A percentile compares a stretch with the other conserved stretches of the same genome.
phyloP scores from a whole-genome alignment of 495 filamentous ascomycete species.

The Tuber aestivum region DNA sequence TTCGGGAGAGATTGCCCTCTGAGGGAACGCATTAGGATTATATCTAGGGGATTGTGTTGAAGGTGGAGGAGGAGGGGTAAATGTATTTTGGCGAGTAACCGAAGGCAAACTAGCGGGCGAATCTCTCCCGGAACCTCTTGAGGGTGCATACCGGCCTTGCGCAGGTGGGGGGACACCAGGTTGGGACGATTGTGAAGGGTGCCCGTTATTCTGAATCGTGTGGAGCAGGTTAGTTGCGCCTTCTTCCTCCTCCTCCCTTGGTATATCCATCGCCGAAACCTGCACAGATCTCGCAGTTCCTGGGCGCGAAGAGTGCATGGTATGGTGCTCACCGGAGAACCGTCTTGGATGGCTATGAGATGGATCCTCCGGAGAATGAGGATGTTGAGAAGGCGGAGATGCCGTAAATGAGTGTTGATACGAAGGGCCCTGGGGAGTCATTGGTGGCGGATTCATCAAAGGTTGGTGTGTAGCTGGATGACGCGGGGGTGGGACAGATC shows the following conservation, averaged over 20 bases:
- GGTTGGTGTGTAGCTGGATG: slow-evolving; percentile 49
- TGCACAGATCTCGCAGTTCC: slow-evolving; percentile 35
- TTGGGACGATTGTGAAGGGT: slow-evolving; percentile 6
- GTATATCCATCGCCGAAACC: slow-evolving; percentile 35
- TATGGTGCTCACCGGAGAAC: slow-evolving; percentile 30
- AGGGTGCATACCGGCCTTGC: slow-evolving; percentile 32
- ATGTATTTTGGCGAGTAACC: slow-evolving; percentile 30
- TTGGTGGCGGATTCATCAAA: slow-evolving; percentile 21
- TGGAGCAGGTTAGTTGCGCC: not conserved
- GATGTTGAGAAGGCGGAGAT: slow-evolving; percentile 12
- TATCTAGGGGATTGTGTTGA: slow-evolving; percentile 54
- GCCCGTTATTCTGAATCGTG: slow-evolving; percentile 12
- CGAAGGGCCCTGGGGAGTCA: slow-evolving; percentile 1
- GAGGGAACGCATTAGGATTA: slow-evolving; percentile 46
- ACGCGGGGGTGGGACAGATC: slow-evolving; percentile 48
- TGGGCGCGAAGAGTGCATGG: slow-evolving; percentile 39
- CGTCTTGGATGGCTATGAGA: slow-evolving; percentile 19
- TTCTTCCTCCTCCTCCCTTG: slow-evolving; percentile 41
- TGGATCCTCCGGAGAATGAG: slow-evolving; percentile 22
- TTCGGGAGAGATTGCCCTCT: slow-evolving; percentile 45
- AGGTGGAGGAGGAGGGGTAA: slow-evolving; percentile 47
- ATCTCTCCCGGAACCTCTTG: slow-evolving; percentile 29
- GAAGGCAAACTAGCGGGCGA: slow-evolving; percentile 18
- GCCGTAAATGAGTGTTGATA: not conserved
- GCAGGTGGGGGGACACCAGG: slow-evolving; percentile 12